These are phyloP conservation scores for Aspergillus egyptiacus DNA, from an alignment of 495 filamentous ascomycete genomes.

Conservation along the genomic window DNA sequence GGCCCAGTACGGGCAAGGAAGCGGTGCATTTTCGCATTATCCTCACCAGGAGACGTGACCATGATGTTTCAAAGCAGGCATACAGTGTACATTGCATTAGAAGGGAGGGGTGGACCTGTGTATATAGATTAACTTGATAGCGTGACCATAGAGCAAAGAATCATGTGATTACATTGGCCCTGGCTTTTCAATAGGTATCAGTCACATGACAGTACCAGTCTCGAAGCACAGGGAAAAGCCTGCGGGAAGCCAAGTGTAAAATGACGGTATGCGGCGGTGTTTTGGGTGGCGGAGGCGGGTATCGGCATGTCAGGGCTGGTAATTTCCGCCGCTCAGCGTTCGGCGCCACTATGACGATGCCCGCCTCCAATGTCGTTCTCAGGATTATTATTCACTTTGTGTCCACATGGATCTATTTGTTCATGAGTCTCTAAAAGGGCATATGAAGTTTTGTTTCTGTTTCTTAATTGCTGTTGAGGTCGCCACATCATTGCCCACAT, in stretches of 20 bases:
- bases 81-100: slow-evolving; percentile 16
- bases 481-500: background rate
- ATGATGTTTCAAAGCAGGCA: slow-evolving; percentile 11
- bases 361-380: background rate
- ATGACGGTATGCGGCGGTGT: slow-evolving; percentile 13
- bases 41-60: slow-evolving; percentile 19
- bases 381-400: slow-evolving; percentile 2
- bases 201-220: too few species aligned
- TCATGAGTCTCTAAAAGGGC: background rate
- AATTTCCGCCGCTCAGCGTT: slow-evolving; percentile 21
- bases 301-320: slow-evolving; percentile 38
- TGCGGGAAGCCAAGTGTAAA: slow-evolving; percentile 18
- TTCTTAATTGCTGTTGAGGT: background rate
- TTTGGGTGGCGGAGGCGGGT: slow-evolving; percentile 20
- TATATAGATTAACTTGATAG: background rate
- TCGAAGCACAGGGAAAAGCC: too few species aligned
- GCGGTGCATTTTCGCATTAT: slow-evolving; percentile 11
- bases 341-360: slow-evolving; percentile 10
- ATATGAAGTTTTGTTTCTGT: background rate
- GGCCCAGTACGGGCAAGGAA: slow-evolving; percentile 4
- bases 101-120: background rate
- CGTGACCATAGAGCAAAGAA: slow-evolving; percentile 1
- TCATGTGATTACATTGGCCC: background rate
- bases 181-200: too few species aligned
- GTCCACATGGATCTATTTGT: too few species aligned